A percentile compares a stretch with the other conserved stretches of the same genome.
phyloP scores from a whole-genome alignment of 441 rosid genomes.

The Jatropha multifida region DNA sequence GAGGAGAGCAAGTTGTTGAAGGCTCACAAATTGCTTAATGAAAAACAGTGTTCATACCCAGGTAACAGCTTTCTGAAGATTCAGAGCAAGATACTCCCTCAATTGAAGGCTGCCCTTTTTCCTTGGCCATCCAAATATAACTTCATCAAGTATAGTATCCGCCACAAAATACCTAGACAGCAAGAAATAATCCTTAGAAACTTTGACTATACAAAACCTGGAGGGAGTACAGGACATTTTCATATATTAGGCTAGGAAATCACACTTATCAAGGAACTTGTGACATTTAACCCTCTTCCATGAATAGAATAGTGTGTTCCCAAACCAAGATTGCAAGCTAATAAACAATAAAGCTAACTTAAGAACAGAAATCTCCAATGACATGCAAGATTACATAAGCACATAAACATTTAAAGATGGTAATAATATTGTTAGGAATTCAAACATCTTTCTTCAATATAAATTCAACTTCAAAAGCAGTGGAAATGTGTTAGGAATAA shows the following conservation, averaged over 20 bases:
- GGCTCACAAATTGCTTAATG: constrained; percentile 6
- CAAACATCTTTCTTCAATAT: too few species aligned
- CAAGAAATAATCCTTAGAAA: constrained; percentile 15
- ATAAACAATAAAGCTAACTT: not conserved
- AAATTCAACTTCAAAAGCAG: too few species aligned
- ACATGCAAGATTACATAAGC: not conserved
- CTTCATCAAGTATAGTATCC: constrained; percentile 81
- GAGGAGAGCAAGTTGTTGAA: constrained; percentile 2
- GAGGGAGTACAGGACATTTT: not conserved
- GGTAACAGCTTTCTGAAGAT: constrained; percentile 82
- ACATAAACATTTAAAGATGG: not conserved
- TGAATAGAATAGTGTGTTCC: not conserved
- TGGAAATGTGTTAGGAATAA: too few species aligned
- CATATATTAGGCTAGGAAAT: not conserved
- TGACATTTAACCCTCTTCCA: not conserved
- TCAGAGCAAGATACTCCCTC: constrained; percentile 63
- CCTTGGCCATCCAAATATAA: constrained; percentile 93
- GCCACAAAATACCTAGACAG: constrained; percentile 73
- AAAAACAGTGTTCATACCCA: constrained; percentile 54
- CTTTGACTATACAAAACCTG: constrained; percentile 1
- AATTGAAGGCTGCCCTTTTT: constrained; percentile 57
- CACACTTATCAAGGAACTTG: not conserved
- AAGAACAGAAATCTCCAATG: not conserved
- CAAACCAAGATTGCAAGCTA: not conserved
- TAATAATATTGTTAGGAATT: not conserved